Base-by-base conservation (phyloP, 2,329 filamentous ascomycete species). In the Sporothrix brasiliensis region DNA sequence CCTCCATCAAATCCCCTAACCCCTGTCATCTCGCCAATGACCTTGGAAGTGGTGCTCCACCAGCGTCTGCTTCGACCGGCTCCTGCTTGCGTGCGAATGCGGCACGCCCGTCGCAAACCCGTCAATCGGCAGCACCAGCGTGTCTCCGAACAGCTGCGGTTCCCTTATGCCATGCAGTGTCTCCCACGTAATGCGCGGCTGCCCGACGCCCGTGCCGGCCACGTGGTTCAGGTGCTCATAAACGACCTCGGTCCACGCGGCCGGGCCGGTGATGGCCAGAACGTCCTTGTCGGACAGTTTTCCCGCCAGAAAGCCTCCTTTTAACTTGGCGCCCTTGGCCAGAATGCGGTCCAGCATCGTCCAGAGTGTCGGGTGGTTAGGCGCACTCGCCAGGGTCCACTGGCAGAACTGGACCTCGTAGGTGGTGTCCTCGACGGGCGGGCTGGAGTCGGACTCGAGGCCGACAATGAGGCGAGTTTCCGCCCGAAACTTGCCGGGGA, bases 361-460 rank as follows among this genome's bases (percentile, higher is more conserved):
- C 71, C 66, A 70, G 67, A 79, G 75, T 0, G 78, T 66, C 2
- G 79, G 76, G 54, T 79, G 79, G 1, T 76, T 75, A 1, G 78
- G 74, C 1, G 75, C 76, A n/a, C 76, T 76, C 10, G 77, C 77
- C 47, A 80, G 76, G 16, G 78, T 78, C 79, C 78, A 80, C 70
- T 79, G 78, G 71, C 78, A 78, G 67, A 80, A 78, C 72, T 79
- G 77, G 2, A 79, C 71, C 66, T 75, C 73, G 67, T 79, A 76
- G 10, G 73, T 74, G 30, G 77, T 78, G 27, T 77, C 76, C 7
- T 30, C 14, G 47, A 74, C 67, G 56, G 75, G 73, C 65, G 73
- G 73, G 34, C 61, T 67, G n/a, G 54, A 71, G 69, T 79, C 78
- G 39, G 75, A 78, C 69, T 80, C 78, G 68, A 79, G 75, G 10